Percentiles rank a stretch among this genome's conserved stretches.
Evolutionary conservation across 2,329 filamentous ascomycete genomes (phyloP).

Genomic region (Cladosporium sp.): DNA sequence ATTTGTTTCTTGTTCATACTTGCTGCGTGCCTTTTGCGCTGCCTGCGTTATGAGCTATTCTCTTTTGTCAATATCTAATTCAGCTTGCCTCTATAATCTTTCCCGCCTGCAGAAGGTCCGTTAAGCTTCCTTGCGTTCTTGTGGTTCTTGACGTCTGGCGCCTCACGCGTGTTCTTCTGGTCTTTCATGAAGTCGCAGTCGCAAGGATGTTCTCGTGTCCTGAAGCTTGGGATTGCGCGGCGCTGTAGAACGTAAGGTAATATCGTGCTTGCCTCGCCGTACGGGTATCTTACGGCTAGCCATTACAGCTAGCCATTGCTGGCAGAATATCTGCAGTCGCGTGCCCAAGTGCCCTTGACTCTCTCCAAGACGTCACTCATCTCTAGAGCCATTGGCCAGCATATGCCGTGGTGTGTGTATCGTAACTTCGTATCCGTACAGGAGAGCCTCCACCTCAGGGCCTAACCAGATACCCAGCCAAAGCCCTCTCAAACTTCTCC

Average conservation of each 20-base stretch:
- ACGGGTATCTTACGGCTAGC: too few relatives aligned
- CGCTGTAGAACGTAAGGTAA: too few relatives aligned
- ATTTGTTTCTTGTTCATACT: slow-evolving; percentile 1
- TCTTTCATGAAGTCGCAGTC: too few relatives aligned
- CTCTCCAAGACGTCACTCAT: too few relatives aligned
- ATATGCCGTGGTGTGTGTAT: neutral
- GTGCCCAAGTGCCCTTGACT: neutral
- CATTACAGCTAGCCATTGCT: neutral
- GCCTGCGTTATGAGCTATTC: slow-evolving; percentile 16
- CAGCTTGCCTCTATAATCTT: slow-evolving; percentile 5
- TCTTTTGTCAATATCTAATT: slow-evolving; percentile 19
- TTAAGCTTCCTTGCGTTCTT: neutral
- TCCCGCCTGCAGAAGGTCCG: neutral
- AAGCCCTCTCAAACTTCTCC: slow-evolving; percentile 84
- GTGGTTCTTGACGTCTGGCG: neutral
- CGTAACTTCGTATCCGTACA: neutral
- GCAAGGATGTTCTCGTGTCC: too few relatives aligned
- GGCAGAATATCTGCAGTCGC: neutral
- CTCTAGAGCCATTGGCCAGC: neutral
- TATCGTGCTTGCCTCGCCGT: too few relatives aligned
- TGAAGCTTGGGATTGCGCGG: too few relatives aligned
- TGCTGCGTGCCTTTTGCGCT: slow-evolving; percentile 9
- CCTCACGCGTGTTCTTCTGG: neutral
- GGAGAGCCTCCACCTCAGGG: slow-evolving; percentile 29
- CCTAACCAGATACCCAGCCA: slow-evolving; percentile 39